Percentiles rank a stretch among this genome's conserved stretches.
Evolutionary conservation across 2,329 filamentous ascomycete species (phyloP).

Genomic region (Shiraia sp.): DNA sequence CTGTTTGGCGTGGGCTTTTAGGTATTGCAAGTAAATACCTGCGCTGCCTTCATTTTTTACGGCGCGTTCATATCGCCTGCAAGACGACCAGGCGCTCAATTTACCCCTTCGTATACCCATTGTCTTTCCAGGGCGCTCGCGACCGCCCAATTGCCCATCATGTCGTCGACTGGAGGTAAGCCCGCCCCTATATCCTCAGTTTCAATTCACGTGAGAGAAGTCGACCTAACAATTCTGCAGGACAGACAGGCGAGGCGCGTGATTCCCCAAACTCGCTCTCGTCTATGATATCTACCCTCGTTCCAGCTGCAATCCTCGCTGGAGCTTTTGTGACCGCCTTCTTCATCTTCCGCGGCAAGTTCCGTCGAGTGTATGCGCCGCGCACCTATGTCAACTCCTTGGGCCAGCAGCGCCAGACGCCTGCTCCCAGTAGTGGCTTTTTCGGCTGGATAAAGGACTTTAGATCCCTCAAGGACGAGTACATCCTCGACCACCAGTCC

Average conservation of each 20-base stretch:
- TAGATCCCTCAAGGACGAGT: constrained; percentile 48
- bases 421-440: constrained; percentile 49
- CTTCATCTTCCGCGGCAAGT: constrained; percentile 48
- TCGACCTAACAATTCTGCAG: constrained; percentile 13
- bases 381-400: constrained; percentile 53
- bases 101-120: not conserved
- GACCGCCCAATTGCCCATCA: constrained; percentile 16
- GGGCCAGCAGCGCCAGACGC: constrained; percentile 51
- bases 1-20: no score
- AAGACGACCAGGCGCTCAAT: not conserved
- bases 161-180: constrained; percentile 27
- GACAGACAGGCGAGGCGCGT: constrained; percentile 26
- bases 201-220: not conserved
- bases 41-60: no score
- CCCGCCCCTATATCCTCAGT: not conserved
- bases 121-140: constrained; percentile 9
- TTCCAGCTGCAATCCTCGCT: constrained; percentile 35
- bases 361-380: constrained; percentile 50
- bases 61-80: no score
- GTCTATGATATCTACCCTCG: constrained; percentile 38
- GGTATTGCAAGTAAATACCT: no score
- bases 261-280: constrained; percentile 54
- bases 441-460: constrained; percentile 59
- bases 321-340: constrained; percentile 42
- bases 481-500: constrained; percentile 53